Evolutionary conservation across 2,329 filamentous ascomycete species (phyloP).

Genomic region (Proliferodiscus dingleyae): DNA sequence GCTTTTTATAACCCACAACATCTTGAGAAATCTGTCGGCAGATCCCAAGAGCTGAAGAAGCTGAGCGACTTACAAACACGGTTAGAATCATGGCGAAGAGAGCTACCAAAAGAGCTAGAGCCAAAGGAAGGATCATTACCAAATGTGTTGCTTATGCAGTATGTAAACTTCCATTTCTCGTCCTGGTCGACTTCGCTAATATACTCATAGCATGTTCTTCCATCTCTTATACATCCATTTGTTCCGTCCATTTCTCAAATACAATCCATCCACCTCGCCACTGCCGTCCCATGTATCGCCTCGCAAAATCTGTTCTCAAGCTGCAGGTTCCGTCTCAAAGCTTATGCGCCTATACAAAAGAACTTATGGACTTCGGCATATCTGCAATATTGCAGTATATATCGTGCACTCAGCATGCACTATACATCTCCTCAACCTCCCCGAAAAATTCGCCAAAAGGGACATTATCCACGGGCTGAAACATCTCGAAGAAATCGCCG

Average conservation of each 20-base stretch:
- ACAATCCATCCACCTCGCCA: conserved; percentile 74
- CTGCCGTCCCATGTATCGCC: conserved; percentile 85
- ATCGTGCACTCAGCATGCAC: conserved; percentile 93
- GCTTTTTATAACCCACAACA: conserved; percentile 85
- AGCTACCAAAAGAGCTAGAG: conserved; percentile 80
- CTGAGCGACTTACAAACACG: conserved; percentile 86
- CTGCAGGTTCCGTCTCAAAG: conserved; percentile 85
- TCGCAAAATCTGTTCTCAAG: conserved; percentile 83
- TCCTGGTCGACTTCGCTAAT: conserved; percentile 22
- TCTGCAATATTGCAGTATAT: conserved; percentile 95
- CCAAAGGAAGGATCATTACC: conserved; percentile 85
- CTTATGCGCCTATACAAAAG: conserved; percentile 93
- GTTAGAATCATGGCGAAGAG: conserved; percentile 82
- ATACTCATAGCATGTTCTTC: conserved; percentile 78
- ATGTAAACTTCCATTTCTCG: conserved; percentile 41
- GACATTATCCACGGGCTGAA: conserved; percentile 89
- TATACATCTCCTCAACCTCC: conserved; percentile 87
- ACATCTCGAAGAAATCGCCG: conserved; percentile 90
- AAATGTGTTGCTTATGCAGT: conserved; percentile 78
- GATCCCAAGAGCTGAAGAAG: conserved; percentile 83
- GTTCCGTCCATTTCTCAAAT: conserved; percentile 92
- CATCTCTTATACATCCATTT: conserved; percentile 93
- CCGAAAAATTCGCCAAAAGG: conserved; percentile 82
- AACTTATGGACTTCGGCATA: conserved; percentile 83
- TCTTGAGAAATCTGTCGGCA: conserved; percentile 60